Percentiles rank a stretch among this genome's conserved stretches.
Conservation (phyloP, 176 grass and related monocot genomes). For the Oryza glumipatula region DNA sequence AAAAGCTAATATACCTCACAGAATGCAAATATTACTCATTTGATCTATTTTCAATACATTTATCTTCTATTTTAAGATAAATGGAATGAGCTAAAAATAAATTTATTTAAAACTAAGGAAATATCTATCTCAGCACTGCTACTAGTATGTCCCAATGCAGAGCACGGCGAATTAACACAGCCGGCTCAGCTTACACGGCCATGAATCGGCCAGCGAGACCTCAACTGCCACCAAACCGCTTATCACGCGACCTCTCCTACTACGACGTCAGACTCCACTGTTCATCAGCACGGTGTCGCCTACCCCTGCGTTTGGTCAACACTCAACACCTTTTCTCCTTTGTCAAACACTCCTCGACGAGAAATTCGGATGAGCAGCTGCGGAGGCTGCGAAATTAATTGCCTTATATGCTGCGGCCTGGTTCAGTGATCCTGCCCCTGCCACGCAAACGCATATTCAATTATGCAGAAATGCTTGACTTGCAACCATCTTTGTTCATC, state of each 20-base stretch:
- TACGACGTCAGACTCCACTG: neutral
- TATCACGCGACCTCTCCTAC: neutral
- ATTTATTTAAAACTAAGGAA: too few relatives aligned
- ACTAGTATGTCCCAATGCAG: neutral
- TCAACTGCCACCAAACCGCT: neutral
- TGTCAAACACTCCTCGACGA: neutral
- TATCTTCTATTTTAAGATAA: too few relatives aligned
- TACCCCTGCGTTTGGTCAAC: neutral
- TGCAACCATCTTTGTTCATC: neutral
- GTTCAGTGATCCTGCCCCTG: neutral
- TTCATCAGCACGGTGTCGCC: neutral
- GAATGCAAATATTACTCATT: too few relatives aligned
- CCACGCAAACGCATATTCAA: neutral
- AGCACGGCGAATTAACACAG: neutral
- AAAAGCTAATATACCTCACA: too few relatives aligned
- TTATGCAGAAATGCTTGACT: neutral
- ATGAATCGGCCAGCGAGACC: neutral
- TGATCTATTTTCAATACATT: too few relatives aligned
- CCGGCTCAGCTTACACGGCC: neutral
- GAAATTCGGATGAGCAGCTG: neutral
- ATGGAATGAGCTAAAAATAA: too few relatives aligned
- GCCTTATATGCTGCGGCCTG: neutral
- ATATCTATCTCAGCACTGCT: too few relatives aligned
- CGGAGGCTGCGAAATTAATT: neutral
- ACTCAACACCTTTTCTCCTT: neutral